Conservation (phyloP, 2,329 filamentous ascomycete species). For the Claviceps humidiphila region DNA sequence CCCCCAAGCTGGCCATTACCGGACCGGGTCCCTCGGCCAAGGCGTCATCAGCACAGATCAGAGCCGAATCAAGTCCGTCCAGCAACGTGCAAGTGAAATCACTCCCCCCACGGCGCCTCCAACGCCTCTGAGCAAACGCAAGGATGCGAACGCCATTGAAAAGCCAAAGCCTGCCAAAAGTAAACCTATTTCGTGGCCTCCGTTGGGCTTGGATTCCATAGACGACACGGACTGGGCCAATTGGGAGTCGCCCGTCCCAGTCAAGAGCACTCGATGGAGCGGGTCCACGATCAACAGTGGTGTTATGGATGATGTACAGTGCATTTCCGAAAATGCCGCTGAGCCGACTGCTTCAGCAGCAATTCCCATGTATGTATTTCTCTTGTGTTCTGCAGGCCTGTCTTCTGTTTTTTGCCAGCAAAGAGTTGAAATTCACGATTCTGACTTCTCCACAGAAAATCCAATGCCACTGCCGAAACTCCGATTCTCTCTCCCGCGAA, state of each 20-base stretch:
- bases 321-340: slow-evolving; percentile 34
- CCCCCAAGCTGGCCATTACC: slow-evolving; percentile 3
- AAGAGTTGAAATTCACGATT: not conserved
- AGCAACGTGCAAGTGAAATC: slow-evolving; percentile 31
- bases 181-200: slow-evolving; percentile 49
- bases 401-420: not conserved
- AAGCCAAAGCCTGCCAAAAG: slow-evolving; percentile 26
- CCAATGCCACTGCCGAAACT: slow-evolving; percentile 18
- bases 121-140: slow-evolving; percentile 18
- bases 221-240: slow-evolving; percentile 53
- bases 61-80: slow-evolving; percentile 33
- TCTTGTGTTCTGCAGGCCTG: not conserved
- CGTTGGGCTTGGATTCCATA: slow-evolving; percentile 40
- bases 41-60: slow-evolving; percentile 19
- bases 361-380: slow-evolving; percentile 6
- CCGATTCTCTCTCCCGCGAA: slow-evolving; percentile 24
- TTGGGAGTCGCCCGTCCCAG: slow-evolving; percentile 45
- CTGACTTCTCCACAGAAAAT: slow-evolving; percentile 11
- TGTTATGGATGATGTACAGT: slow-evolving; percentile 28
- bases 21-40: slow-evolving; percentile 5
- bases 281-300: slow-evolving; percentile 40
- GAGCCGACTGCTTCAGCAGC: slow-evolving; percentile 26
- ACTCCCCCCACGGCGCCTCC: slow-evolving; percentile 15
- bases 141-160: slow-evolving; percentile 14
- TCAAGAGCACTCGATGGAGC: slow-evolving; percentile 49